These are phyloP conservation scores for Hydnum rufescens DNA, from an alignment of 768 basidiomycete species.

Conservation along the genomic window DNA sequence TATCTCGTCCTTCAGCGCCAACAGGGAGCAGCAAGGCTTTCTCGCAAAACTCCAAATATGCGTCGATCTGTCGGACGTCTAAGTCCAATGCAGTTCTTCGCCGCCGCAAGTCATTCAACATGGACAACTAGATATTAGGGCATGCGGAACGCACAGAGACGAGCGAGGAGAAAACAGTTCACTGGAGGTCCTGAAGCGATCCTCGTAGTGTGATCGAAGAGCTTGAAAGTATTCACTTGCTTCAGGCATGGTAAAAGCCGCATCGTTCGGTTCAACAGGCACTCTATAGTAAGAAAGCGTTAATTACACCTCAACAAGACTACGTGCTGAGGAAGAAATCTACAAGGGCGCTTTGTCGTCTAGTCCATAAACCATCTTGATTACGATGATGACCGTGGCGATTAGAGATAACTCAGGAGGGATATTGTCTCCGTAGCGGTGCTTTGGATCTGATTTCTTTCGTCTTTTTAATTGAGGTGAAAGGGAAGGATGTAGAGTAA, in stretches of 20 bases:
- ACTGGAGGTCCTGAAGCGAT: conserved; percentile 18
- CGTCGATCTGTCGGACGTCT: conserved; percentile 32
- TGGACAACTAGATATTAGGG: neutral
- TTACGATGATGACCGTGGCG: conserved; percentile 39
- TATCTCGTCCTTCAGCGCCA: conserved; percentile 6
- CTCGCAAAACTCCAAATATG: conserved; percentile 47
- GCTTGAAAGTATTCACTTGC: conserved; percentile 28
- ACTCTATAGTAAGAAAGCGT: conserved; percentile 7
- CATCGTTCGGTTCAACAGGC: conserved; percentile 26
- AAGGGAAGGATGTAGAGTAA: conserved; percentile 38
- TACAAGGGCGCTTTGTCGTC: conserved; percentile 48
- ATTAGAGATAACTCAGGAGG: conserved; percentile 48
- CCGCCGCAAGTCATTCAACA: neutral
- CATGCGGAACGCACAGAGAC: conserved; percentile 24
- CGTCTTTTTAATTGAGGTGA: conserved; percentile 21
- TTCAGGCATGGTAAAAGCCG: conserved; percentile 37
- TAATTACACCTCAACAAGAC: neutral
- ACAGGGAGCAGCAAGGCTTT: conserved; percentile 22
- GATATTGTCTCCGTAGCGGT: too few relatives aligned
- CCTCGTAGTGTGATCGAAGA: conserved; percentile 19
- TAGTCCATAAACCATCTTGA: conserved; percentile 75
- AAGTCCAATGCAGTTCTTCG: conserved; percentile 36
- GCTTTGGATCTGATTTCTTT: too few relatives aligned
- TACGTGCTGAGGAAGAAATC: too few relatives aligned
- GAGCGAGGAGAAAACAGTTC: conserved; percentile 26